Evolutionary conservation across 176 grass and related monocot species (phyloP).

Genomic region (sorghum (Sorghum bicolor)): DNA sequence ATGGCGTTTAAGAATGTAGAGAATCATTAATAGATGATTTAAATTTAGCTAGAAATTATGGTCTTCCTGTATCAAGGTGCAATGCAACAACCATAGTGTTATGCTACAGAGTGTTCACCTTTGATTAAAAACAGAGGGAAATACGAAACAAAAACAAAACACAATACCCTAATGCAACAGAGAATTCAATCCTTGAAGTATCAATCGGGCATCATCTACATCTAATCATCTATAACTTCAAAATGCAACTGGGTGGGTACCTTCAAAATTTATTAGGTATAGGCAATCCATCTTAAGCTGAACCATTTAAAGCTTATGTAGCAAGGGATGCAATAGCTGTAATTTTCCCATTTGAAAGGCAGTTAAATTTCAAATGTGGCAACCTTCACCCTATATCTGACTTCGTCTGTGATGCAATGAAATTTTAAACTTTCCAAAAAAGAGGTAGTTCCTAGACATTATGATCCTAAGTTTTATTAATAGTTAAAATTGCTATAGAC

Average conservation of each 20-base stretch:
- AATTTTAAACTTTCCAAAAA: no score
- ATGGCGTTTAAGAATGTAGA: neutral
- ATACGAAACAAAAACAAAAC: neutral
- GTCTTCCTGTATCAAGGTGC: neutral
- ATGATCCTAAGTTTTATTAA: neutral
- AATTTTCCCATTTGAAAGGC: neutral
- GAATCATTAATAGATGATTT: neutral
- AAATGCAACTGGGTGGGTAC: neutral
- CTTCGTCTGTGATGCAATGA: no score
- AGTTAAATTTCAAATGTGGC: neutral
- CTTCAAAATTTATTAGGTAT: neutral
- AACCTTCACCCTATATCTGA: no score
- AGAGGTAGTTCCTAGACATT: neutral
- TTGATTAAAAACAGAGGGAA: neutral
- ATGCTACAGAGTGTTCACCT: neutral
- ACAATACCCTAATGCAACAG: neutral
- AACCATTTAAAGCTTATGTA: neutral
- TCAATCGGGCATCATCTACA: neutral
- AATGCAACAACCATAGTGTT: neutral
- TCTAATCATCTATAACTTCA: neutral
- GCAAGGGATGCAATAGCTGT: neutral
- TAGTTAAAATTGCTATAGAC: neutral
- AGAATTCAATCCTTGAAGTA: neutral
- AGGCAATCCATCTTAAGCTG: neutral
- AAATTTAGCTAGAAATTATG: neutral